These are phyloP conservation scores for Yarrowia galli DNA, from an alignment of 1,139 yeast genomes.

Conservation along the genomic window DNA sequence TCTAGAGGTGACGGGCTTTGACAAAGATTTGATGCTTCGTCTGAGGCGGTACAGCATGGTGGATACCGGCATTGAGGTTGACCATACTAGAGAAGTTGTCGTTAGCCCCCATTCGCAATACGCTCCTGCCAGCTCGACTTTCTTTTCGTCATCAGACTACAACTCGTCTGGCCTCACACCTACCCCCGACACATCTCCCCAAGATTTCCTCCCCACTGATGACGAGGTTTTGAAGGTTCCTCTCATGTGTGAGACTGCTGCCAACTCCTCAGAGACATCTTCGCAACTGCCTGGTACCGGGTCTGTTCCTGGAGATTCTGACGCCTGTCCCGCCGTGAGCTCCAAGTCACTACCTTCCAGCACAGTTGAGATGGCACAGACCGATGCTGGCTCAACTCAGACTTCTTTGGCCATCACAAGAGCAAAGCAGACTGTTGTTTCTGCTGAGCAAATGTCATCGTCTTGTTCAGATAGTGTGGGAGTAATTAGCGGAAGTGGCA, in stretches of 20 bases:
- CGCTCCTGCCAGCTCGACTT: conserved; percentile 3
- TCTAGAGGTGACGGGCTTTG: neutral
- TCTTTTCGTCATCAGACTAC: neutral
- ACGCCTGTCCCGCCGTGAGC: neutral
- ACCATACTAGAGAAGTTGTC: neutral
- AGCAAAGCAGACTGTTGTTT: neutral
- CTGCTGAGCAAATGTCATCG: neutral
- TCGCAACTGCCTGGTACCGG: neutral
- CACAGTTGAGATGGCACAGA: neutral
- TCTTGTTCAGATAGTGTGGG: neutral
- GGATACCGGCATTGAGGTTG: neutral
- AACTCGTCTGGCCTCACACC: conserved; percentile 18
- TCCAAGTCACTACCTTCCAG: neutral
- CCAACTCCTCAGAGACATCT: neutral
- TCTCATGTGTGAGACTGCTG: conserved; percentile 1
- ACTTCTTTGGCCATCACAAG: neutral
- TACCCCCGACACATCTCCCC: conserved; percentile 14
- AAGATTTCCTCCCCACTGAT: conserved; percentile 14
- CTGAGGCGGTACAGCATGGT: conserved; percentile 10
- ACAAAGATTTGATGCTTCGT: conserved; percentile 1
- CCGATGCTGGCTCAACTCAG: neutral
- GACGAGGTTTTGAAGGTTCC: conserved; percentile 2
- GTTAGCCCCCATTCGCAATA: conserved; percentile 18
- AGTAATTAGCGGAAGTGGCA: neutral
- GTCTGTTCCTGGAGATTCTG: neutral